Evolutionary conservation across 805 yeast genomes (phyloP).

Genomic region (Saccharomycopsis sp.): DNA sequence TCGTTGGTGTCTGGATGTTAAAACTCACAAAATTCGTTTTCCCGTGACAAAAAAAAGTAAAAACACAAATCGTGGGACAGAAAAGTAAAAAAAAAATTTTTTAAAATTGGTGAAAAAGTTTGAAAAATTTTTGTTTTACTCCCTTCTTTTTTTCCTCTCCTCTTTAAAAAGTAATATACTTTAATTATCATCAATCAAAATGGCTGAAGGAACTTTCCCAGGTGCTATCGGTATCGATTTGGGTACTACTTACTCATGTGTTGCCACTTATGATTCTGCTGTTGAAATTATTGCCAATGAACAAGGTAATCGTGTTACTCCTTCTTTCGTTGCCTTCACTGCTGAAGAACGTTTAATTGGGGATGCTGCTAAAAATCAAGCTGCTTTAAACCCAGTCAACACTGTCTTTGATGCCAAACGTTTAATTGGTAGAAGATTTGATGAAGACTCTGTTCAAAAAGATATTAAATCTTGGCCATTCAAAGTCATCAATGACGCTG

Average conservation of each 20-base stretch:
- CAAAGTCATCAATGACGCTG: slow-evolving; percentile 54
- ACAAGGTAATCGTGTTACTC: slow-evolving; percentile 81
- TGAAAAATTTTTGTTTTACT: background rate
- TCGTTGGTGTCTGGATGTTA: background rate
- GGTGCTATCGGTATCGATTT: slow-evolving; percentile 98
- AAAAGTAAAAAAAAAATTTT: slow-evolving; percentile 1
- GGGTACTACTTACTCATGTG: slow-evolving; percentile 82
- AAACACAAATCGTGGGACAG: no score
- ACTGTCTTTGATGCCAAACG: slow-evolving; percentile 78
- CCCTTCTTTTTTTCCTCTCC: background rate
- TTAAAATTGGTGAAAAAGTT: background rate
- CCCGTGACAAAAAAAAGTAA: background rate
- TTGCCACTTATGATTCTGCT: slow-evolving; percentile 67
- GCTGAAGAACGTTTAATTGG: slow-evolving; percentile 71
- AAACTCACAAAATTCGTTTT: background rate
- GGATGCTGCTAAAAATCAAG: slow-evolving; percentile 79
- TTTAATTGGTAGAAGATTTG: slow-evolving; percentile 72
- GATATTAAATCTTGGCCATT: slow-evolving; percentile 89
- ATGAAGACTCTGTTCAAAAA: slow-evolving; percentile 67
- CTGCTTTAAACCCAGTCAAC: slow-evolving; percentile 69
- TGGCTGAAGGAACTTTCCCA: slow-evolving; percentile 99
- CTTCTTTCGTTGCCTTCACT: slow-evolving; percentile 74
- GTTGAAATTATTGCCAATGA: slow-evolving; percentile 76
- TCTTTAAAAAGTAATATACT: background rate
- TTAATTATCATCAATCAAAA: slow-evolving; percentile 27